These are phyloP conservation scores for Volutella citrinella DNA, from an alignment of 2,329 filamentous ascomycete species.

Conservation along the genomic window DNA sequence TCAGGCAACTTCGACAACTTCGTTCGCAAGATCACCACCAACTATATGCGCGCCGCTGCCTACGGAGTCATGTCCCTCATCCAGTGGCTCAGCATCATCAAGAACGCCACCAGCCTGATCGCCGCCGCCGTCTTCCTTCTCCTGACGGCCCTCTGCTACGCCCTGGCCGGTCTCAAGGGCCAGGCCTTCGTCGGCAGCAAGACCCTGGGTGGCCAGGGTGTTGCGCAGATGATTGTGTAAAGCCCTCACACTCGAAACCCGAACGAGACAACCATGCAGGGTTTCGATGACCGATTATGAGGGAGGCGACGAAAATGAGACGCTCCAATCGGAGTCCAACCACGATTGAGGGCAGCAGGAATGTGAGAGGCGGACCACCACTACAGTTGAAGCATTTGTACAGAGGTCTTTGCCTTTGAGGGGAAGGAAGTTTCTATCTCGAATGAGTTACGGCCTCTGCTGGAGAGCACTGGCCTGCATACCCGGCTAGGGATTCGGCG, in stretches of 20 bases:
- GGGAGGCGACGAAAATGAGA: conserved; percentile 2
- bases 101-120: conserved; percentile 68
- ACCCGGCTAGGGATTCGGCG: conserved; percentile 27
- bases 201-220: conserved; percentile 88
- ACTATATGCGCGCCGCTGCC: conserved; percentile 91
- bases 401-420: conserved; percentile 10
- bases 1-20: conserved; percentile 83
- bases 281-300: conserved; percentile 1
- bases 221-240: conserved; percentile 97
- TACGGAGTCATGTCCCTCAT: conserved; percentile 78
- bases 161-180: conserved; percentile 73
- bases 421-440: conserved; percentile 15
- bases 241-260: conserved; percentile 2
- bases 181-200: conserved; percentile 91
- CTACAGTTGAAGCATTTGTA: conserved; percentile 4
- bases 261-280: conserved; percentile 4
- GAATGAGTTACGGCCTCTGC: conserved; percentile 21
- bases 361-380: too few relatives aligned
- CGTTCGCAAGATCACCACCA: conserved; percentile 90
- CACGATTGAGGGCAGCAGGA: too few relatives aligned
- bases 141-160: conserved; percentile 77
- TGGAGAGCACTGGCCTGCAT: conserved; percentile 25
- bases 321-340: too few relatives aligned
- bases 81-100: conserved; percentile 78
- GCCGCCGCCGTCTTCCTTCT: conserved; percentile 80